Evolutionary conservation across 2,329 filamentous ascomycete species (phyloP), one percentile per base, ranked within the genome.

Genomic region (Fusarium sp.): DNA sequence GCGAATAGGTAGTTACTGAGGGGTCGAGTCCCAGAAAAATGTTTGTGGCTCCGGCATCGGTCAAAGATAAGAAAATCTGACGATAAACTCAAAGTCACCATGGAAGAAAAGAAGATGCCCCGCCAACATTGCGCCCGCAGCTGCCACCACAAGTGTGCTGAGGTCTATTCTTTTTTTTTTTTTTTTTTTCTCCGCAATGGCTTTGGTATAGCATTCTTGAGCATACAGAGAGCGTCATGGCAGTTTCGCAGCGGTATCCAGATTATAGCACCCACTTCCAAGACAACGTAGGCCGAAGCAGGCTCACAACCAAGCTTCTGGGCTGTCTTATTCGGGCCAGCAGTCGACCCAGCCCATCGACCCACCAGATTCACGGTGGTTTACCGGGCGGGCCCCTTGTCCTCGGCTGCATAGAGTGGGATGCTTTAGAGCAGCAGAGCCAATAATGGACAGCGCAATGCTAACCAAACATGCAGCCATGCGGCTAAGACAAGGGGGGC

Each of bases 401-500:
- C 65, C 57, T 62, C 42, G 40, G 50, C 16, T 51, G 57, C 49
- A 60, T 54, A 52, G 58, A 62, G 67, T 74, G 71, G 67, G 71
- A 73, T 69, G 42, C 62, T 53, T 50, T 33, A 49, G 46, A 54
- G 52, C 51, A 45, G 38, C 44, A 54, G 54, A 47, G 61, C 72
- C 72, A 74, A 74, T 74, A 61, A 72, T 65, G 59, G 57, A 37
- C 34, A 49, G 51, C 47, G 60, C 63, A 73, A 74, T 72, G 63
- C 46, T 65, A 74, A 74, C 52, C 44, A 57, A 31, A 56, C 40
- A 62, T 62, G 58, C 59, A 65, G 34, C 51, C 50, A 67, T 71
- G 72, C 71, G 65, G 71, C 72, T 74, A 74, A 70, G 70, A 72
- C 68, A 71, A 57, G 57, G 66, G 68, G 37, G 61, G 63, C 52